Conservation (phyloP, 441 rosid genomes). For the Euphorbia corollata region DNA sequence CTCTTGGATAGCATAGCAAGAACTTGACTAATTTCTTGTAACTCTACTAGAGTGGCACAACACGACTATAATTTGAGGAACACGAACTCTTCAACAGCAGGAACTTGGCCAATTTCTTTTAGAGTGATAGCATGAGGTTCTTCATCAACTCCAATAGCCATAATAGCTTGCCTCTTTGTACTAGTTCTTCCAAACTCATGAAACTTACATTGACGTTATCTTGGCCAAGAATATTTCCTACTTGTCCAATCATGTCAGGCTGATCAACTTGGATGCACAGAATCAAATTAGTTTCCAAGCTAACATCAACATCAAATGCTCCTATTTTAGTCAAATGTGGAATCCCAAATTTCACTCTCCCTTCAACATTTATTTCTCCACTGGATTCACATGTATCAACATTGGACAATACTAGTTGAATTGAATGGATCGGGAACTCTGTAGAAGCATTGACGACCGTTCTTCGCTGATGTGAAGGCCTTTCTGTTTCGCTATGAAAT, state of each 20-base stretch:
- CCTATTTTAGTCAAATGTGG: constrained; percentile 78
- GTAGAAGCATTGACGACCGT: constrained; percentile 52
- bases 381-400: constrained; percentile 55
- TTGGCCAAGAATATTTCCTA: constrained; percentile 68
- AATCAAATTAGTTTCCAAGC: constrained; percentile 79
- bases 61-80: constrained; percentile 56
- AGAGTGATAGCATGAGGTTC: constrained; percentile 58
- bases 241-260: constrained; percentile 82
- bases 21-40: too few relatives aligned
- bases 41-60: too few relatives aligned
- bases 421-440: constrained; percentile 57
- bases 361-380: constrained; percentile 65
- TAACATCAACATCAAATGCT: constrained; percentile 76
- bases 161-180: constrained; percentile 70
- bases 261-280: constrained; percentile 86
- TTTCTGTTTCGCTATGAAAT: constrained; percentile 80
- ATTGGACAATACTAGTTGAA: constrained; percentile 62
- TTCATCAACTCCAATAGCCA: constrained; percentile 95
- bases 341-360: constrained; percentile 62
- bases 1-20: too few relatives aligned
- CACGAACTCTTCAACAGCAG: constrained; percentile 71
- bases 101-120: constrained; percentile 55
- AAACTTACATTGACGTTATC: constrained; percentile 77
- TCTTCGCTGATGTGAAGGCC: constrained; percentile 70
- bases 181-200: constrained; percentile 86